Percentiles rank a stretch among this genome's conserved stretches.
Evolutionary conservation across 345 rosid species (phyloP).

Genomic region (Kandelia obovata): DNA sequence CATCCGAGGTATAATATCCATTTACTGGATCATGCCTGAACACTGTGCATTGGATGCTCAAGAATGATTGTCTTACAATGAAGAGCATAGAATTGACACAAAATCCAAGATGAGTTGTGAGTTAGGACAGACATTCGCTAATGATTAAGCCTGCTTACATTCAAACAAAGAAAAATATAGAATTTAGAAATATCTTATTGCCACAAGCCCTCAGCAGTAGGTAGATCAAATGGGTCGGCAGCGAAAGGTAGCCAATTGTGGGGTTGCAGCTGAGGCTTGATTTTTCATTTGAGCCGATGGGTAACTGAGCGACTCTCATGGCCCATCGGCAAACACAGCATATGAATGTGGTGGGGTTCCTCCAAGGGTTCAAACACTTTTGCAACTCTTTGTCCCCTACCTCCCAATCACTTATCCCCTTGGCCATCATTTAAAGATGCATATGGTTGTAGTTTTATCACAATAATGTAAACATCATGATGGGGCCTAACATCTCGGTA

Average conservation of each 20-base stretch:
- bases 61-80: too few species aligned
- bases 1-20: too few species aligned
- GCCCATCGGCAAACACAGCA: slow-evolving; percentile 10
- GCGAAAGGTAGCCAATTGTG: background rate
- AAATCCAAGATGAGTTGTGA: too few species aligned
- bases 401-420: slow-evolving; percentile 18
- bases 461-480: background rate
- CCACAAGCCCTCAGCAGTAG: background rate
- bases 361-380: slow-evolving; percentile 1
- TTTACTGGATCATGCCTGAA: too few species aligned
- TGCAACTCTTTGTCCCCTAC: slow-evolving; percentile 11
- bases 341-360: slow-evolving; percentile 17
- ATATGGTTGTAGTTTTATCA: slow-evolving; percentile 1
- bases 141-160: too few species aligned
- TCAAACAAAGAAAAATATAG: too few species aligned
- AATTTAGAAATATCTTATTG: background rate
- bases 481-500: background rate
- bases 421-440: slow-evolving; percentile 14
- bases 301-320: background rate
- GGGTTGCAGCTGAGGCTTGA: background rate
- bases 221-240: background rate
- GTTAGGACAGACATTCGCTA: too few species aligned
- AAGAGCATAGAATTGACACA: too few species aligned
- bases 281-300: background rate
- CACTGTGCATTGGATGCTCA: too few species aligned